Evolutionary conservation across 306 rosid genomes (phyloP).

Genomic region (Inga leiocalycina): DNA sequence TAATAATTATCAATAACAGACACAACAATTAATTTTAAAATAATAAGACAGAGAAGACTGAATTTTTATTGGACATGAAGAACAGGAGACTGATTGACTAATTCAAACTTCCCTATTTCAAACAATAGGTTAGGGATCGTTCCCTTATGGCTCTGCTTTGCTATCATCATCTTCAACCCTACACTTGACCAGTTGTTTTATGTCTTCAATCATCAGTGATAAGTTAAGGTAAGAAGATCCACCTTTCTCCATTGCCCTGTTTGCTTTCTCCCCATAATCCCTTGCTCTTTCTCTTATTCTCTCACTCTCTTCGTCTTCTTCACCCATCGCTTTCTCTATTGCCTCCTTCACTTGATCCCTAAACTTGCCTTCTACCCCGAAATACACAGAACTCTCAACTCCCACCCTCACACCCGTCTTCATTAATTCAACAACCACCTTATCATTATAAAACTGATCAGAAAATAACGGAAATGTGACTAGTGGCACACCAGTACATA

Average conservation of each 20-base stretch:
- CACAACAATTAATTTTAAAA: too few relatives aligned
- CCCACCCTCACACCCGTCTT: constrained; percentile 42
- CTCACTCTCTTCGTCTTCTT: constrained; percentile 20
- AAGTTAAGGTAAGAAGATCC: constrained; percentile 43
- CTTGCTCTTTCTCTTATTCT: constrained; percentile 44
- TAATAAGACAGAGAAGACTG: too few relatives aligned
- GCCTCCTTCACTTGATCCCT: constrained; percentile 39
- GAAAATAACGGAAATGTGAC: constrained; percentile 53
- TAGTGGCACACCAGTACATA: constrained; percentile 51
- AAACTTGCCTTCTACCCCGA: constrained; percentile 41
- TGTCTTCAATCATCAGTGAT: constrained; percentile 34
- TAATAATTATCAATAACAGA: too few relatives aligned
- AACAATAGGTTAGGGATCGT: too few relatives aligned
- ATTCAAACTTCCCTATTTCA: too few relatives aligned
- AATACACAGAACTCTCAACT: constrained; percentile 14
- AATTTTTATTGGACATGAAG: too few relatives aligned
- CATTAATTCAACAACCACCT: constrained; percentile 34
- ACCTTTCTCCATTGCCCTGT: constrained; percentile 26
- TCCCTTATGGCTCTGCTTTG: too few relatives aligned
- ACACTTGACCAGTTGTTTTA: not conserved
- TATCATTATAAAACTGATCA: constrained; percentile 53
- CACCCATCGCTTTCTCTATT: constrained; percentile 44
- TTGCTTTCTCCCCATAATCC: constrained; percentile 34
- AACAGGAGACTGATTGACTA: too few relatives aligned
- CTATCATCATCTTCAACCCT: too few relatives aligned